A percentile compares a stretch with the other conserved stretches of the same genome.
Evolutionary conservation across 1,139 yeast genomes (phyloP).

Genomic region (Yamadazyma membranifaciens): DNA sequence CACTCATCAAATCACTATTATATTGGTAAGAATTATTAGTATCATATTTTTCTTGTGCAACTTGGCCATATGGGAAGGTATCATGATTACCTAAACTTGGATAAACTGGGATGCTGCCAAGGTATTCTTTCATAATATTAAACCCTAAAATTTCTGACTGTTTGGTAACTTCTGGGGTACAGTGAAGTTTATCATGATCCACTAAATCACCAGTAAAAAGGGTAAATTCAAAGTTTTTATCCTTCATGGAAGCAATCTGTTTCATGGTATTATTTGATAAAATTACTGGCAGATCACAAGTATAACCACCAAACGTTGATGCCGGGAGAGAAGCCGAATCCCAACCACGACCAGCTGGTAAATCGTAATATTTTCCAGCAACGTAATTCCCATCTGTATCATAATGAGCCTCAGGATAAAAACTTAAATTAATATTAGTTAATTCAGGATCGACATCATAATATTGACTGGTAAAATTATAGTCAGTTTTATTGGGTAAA

Average conservation of each 20-base stretch:
- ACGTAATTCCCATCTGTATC: constrained; percentile 31
- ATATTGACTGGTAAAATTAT: constrained; percentile 32
- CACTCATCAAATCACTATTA: constrained; percentile 60
- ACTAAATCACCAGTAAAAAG: constrained; percentile 70
- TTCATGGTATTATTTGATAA: constrained; percentile 55
- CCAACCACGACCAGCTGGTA: constrained; percentile 36
- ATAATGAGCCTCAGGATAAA: constrained; percentile 36
- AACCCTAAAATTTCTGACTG: constrained; percentile 52
- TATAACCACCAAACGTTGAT: constrained; percentile 58
- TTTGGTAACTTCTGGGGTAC: constrained; percentile 47
- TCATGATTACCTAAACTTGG: constrained; percentile 73
- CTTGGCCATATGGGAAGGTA: constrained; percentile 68
- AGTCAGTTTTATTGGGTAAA: constrained; percentile 20
- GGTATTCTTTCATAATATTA: constrained; percentile 52
- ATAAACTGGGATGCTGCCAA: constrained; percentile 55
- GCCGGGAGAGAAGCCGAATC: constrained; percentile 49
- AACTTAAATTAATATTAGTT: constrained; percentile 18
- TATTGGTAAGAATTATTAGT: constrained; percentile 51
- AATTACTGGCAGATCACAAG: constrained; percentile 64
- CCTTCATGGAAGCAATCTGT: constrained; percentile 32
- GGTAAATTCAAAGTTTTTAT: constrained; percentile 53
- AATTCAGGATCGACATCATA: constrained; percentile 18
- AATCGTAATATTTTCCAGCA: constrained; percentile 40
- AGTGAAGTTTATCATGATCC: constrained; percentile 53
- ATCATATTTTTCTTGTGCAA: constrained; percentile 46